phyloP scores from a whole-genome alignment of 2,329 filamentous ascomycete species.

The Byssothecium circinans region DNA sequence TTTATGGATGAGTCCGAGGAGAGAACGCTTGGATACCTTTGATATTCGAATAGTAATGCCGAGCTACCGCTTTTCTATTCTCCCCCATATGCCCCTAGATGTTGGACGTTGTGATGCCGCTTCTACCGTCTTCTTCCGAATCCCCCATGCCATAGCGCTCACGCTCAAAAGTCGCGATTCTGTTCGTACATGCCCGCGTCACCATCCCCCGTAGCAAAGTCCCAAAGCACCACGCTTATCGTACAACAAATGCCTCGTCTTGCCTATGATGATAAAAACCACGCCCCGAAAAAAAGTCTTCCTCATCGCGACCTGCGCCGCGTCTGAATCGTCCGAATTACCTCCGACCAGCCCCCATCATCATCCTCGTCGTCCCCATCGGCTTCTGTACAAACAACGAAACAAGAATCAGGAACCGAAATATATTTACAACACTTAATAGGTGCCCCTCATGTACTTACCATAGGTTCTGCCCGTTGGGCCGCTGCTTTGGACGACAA shows the following conservation, averaged over 20 bases:
- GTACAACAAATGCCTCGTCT: not conserved
- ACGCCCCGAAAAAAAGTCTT: not conserved
- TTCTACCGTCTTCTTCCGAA: no score
- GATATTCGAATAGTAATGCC: not conserved
- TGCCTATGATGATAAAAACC: not conserved
- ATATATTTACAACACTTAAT: slow-evolving; percentile 21
- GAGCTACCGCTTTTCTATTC: not conserved
- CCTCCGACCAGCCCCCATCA: slow-evolving; percentile 36
- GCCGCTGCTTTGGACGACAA: slow-evolving; percentile 32
- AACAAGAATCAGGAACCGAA: slow-evolving; percentile 32
- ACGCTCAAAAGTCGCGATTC: no score
- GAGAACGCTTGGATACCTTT: not conserved
- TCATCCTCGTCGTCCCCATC: slow-evolving; percentile 27
- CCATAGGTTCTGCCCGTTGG: slow-evolving; percentile 27
- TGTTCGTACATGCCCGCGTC: not conserved
- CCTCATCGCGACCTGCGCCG: slow-evolving; percentile 22
- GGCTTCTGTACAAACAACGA: slow-evolving; percentile 27
- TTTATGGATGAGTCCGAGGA: no score
- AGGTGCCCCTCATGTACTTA: slow-evolving; percentile 38
- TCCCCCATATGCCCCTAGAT: no score
- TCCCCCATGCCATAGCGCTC: no score
- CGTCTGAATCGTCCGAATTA: slow-evolving; percentile 30
- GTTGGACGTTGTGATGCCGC: no score
- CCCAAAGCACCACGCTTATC: not conserved
- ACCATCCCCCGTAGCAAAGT: not conserved